phyloP scores from a whole-genome alignment of 2,329 filamentous ascomycete genomes.

The Fusarium sp. region DNA sequence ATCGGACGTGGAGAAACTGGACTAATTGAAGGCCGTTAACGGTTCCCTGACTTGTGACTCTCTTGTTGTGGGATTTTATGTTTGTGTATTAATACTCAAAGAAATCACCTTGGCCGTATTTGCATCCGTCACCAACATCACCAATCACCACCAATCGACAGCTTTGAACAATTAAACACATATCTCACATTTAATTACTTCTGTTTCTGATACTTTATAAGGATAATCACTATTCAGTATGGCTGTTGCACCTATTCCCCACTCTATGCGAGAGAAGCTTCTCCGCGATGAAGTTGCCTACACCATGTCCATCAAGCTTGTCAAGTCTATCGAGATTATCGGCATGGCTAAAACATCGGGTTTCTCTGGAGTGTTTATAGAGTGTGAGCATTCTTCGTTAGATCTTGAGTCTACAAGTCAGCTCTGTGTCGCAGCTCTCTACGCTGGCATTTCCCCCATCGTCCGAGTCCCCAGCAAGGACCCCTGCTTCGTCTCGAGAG shows the following conservation, averaged over 20 bases:
- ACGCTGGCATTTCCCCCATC: conserved; percentile 47
- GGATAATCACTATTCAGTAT: conserved; percentile 9
- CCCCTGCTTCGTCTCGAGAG: conserved; percentile 46
- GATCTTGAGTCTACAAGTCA: conserved; percentile 51
- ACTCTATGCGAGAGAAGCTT: conserved; percentile 47
- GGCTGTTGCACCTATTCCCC: conserved; percentile 36
- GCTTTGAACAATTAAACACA: no score
- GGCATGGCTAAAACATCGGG: conserved; percentile 52
- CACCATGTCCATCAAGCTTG: conserved; percentile 50
- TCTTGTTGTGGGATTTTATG: neutral
- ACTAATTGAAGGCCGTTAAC: neutral
- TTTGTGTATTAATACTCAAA: conserved; percentile 20
- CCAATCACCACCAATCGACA: neutral
- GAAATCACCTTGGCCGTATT: conserved; percentile 2
- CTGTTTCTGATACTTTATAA: no score
- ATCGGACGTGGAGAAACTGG: neutral
- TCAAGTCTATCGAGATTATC: conserved; percentile 50
- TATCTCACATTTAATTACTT: no score
- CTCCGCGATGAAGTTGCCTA: conserved; percentile 45
- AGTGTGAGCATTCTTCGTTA: conserved; percentile 54
- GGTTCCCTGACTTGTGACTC: neutral
- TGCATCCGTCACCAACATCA: neutral
- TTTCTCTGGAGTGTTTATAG: conserved; percentile 54
- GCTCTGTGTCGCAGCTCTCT: conserved; percentile 49
- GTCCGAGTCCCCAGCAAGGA: conserved; percentile 45